Base-by-base conservation (phyloP, 2,329 filamentous ascomycete species). In the Parafenestella ontariensis region DNA sequence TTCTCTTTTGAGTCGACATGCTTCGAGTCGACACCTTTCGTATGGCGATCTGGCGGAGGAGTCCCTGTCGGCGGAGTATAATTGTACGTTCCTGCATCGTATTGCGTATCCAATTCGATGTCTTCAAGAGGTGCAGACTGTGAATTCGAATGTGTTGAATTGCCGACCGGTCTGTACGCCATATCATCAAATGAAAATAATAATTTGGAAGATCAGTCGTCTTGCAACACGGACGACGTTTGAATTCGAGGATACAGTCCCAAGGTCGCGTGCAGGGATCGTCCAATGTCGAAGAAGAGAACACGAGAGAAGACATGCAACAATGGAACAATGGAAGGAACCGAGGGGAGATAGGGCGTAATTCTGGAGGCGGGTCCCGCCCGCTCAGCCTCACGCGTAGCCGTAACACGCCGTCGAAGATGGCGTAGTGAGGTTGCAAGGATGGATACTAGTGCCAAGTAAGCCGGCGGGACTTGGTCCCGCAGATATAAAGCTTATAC, bases 21-120 rank as follows among this genome's bases (percentile, higher is more conserved):
- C n/a, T n/a, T 54, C 1, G 23, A 49, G 23, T 58, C 46, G 18
- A 17, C 26, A 20, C 52, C 10, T 37, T 52, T 60, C 11, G 23
- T 24, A 24, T 49, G 43, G 36, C 20, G 33, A 13, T 52, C 41
- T 26, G 48, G 55, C 9, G 50, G 47, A 9, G 50, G 47, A 9
- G 28, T 18, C 7, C 42, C 53, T 44, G 41, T 31, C 1, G 53
- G 52, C 21, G 58, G 57, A 6, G 28, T 24, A 40, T 51, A 57
- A 33, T 20, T 48, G 23, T 47, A 47, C 11, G 49, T 36, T 21
- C 49, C 49, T 7, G 54, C 6, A 28, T 51, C 52, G 41, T 61
- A 59, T 28, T 17, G 46, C n/a, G 37, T 52, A 33, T 54, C 53
- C 26, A 60, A 20, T 18, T 58, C 60, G 21, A 56, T 51, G 18